Conservation (phyloP, 108 stramenopile species). For the Pseudonitzschia delicatissima region DNA sequence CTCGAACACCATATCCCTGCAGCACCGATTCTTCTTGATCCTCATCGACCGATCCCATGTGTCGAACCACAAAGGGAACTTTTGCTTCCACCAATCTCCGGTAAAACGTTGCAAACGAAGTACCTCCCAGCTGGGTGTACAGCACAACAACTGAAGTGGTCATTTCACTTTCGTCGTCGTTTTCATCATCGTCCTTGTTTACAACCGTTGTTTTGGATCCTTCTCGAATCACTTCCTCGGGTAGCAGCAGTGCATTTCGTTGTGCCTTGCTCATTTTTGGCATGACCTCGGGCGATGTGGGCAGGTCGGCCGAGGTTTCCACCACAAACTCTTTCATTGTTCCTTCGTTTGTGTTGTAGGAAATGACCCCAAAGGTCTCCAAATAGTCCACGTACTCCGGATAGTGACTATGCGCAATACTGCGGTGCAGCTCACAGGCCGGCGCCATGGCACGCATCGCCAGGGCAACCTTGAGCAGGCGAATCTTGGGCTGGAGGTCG, state of each 20-base stretch:
- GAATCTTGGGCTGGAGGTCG: background rate
- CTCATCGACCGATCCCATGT: conserved; percentile 58
- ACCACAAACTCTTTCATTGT: background rate
- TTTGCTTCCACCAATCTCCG: conserved; percentile 26
- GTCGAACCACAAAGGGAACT: conserved; percentile 65
- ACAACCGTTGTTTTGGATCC: background rate
- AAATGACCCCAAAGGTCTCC: conserved; percentile 32
- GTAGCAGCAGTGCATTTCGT: conserved; percentile 3
- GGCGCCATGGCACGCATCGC: conserved; percentile 68
- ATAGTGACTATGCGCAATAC: conserved; percentile 41
- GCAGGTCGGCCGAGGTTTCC: conserved; percentile 11
- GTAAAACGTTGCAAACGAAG: conserved; percentile 59
- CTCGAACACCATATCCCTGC: conserved; percentile 85
- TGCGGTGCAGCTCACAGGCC: conserved; percentile 77
- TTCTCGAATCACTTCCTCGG: conserved; percentile 13
- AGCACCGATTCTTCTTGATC: conserved; percentile 42
- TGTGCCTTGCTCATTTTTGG: background rate
- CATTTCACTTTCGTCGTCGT: background rate
- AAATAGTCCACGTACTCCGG: background rate
- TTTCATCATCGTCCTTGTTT: background rate
- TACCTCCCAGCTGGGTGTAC: conserved; percentile 67
- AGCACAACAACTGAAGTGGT: conserved; percentile 47
- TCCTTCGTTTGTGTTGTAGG: background rate
- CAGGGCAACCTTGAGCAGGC: conserved; percentile 47
- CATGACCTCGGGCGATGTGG: conserved; percentile 3